These are phyloP conservation scores for Globisporangium paroecandrum DNA, from an alignment of 352 stramenopile genomes.

Conservation along the genomic window DNA sequence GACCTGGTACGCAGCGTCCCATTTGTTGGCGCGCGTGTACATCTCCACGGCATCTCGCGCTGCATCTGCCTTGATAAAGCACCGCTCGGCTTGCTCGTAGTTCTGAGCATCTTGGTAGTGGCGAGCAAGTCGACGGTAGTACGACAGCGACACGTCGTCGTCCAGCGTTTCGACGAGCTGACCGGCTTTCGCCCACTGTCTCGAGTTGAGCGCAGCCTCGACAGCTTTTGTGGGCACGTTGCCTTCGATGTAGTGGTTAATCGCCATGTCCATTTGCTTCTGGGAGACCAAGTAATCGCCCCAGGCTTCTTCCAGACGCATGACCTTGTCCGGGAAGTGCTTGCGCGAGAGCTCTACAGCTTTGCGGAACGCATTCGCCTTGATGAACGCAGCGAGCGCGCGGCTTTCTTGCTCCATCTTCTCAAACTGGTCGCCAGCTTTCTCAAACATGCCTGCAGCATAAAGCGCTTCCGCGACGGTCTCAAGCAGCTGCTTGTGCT, in stretches of 20 bases:
- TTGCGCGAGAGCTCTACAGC: slow-evolving; percentile 91
- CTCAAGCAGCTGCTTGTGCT: slow-evolving; percentile 88
- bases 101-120: slow-evolving; percentile 90
- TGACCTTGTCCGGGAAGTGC: slow-evolving; percentile 88
- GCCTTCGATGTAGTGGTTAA: slow-evolving; percentile 96
- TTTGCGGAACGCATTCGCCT: slow-evolving; percentile 90
- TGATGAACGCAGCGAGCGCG: slow-evolving; percentile 90
- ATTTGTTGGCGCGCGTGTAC: slow-evolving; percentile 92
- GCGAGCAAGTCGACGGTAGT: slow-evolving; percentile 84
- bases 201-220: slow-evolving; percentile 89
- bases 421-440: slow-evolving; percentile 93
- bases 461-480: slow-evolving; percentile 89
- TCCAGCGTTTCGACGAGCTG: slow-evolving; percentile 92
- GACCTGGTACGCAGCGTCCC: slow-evolving; percentile 92
- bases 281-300: slow-evolving; percentile 91
- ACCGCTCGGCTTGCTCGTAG: slow-evolving; percentile 87
- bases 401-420: slow-evolving; percentile 90
- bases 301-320: slow-evolving; percentile 91
- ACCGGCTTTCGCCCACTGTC: slow-evolving; percentile 91
- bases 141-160: slow-evolving; percentile 86
- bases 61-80: slow-evolving; percentile 90
- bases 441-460: slow-evolving; percentile 89
- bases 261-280: slow-evolving; percentile 95
- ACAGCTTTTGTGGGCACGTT: slow-evolving; percentile 91
- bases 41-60: slow-evolving; percentile 91